phyloP scores from a whole-genome alignment of 2,329 filamentous ascomycete genomes.

The Fusarium transvaalense region DNA sequence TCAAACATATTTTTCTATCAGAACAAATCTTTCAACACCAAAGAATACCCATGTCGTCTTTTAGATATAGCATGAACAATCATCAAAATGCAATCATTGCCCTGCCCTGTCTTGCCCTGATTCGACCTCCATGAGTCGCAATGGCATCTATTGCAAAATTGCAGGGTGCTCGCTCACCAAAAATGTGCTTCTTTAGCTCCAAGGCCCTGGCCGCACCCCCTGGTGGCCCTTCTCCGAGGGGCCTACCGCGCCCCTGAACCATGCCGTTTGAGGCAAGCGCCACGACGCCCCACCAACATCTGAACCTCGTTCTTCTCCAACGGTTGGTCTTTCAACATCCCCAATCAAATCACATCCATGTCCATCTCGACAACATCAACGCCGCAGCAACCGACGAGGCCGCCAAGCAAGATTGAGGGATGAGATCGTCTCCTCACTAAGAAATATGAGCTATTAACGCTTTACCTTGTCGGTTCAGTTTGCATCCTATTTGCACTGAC shows the following conservation, averaged over 20 bases:
- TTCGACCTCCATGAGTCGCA: neutral
- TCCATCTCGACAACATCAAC: constrained; percentile 28
- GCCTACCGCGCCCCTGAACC: constrained; percentile 38
- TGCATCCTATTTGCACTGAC: constrained; percentile 11
- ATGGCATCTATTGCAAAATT: constrained; percentile 35
- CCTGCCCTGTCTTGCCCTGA: neutral
- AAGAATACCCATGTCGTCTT: constrained; percentile 9
- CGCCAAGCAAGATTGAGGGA: constrained; percentile 25
- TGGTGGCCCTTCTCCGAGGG: constrained; percentile 8
- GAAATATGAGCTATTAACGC: neutral
- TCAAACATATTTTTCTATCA: neutral
- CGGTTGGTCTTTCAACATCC: constrained; percentile 33
- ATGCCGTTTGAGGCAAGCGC: constrained; percentile 34
- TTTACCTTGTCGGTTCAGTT: constrained; percentile 11
- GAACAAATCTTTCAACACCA: neutral
- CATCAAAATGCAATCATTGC: constrained; percentile 13
- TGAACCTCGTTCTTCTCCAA: constrained; percentile 35
- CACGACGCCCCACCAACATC: constrained; percentile 37
- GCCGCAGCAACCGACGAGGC: constrained; percentile 30
- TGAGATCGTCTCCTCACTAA: constrained; percentile 17
- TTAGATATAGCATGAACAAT: constrained; percentile 22
- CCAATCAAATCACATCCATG: constrained; percentile 35
- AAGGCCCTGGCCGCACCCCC: constrained; percentile 20
- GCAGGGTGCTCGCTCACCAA: constrained; percentile 32
- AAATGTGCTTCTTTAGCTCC: constrained; percentile 27